Percentiles rank a stretch among this genome's conserved stretches.
Conservation (phyloP, 2,329 filamentous ascomycete genomes). For the Colletotrichum euphorbiae region DNA sequence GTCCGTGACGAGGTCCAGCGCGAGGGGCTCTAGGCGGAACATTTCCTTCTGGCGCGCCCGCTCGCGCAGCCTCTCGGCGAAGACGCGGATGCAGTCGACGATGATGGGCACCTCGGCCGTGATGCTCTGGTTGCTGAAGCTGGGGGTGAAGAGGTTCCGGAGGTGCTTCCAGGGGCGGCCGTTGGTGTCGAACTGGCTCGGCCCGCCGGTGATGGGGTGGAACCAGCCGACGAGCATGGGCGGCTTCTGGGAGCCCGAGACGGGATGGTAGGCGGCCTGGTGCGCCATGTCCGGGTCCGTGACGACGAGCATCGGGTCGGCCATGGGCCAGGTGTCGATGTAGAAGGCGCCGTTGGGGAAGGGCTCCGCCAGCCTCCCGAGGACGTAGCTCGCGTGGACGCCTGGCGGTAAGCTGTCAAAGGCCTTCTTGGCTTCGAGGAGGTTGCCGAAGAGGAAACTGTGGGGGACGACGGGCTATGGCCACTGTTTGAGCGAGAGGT, state of each 20-base stretch:
- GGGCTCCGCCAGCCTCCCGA: slow-evolving; percentile 22
- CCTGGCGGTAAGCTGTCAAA: slow-evolving; percentile 35
- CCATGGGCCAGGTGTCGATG: slow-evolving; percentile 47
- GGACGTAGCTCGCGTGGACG: slow-evolving; percentile 24
- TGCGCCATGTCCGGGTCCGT: slow-evolving; percentile 47
- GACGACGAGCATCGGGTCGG: slow-evolving; percentile 45
- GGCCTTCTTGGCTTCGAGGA: slow-evolving; percentile 46
- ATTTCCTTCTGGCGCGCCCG: slow-evolving; percentile 39
- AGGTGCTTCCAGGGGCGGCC: slow-evolving; percentile 47
- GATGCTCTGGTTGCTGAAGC: slow-evolving; percentile 49
- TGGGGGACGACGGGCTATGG: slow-evolving; percentile 47
- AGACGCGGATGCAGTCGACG: slow-evolving; percentile 46
- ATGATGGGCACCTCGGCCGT: slow-evolving; percentile 46
- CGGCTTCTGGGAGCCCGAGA: slow-evolving; percentile 45
- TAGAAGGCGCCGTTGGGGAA: slow-evolving; percentile 47
- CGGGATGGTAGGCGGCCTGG: slow-evolving; percentile 45
- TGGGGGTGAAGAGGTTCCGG: slow-evolving; percentile 46
- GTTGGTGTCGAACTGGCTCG: slow-evolving; percentile 49
- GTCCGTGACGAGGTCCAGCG: slow-evolving; percentile 48
- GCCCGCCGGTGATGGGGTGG: slow-evolving; percentile 46
- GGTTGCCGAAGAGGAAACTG: slow-evolving; percentile 46
- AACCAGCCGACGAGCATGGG: slow-evolving; percentile 46
- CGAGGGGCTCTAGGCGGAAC: slow-evolving; percentile 44
- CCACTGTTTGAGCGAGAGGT: not conserved
- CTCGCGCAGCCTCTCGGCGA: slow-evolving; percentile 44